Evolutionary conservation across 2,329 filamentous ascomycete species (phyloP).

Genomic region (Aureobasidium subglaciale): DNA sequence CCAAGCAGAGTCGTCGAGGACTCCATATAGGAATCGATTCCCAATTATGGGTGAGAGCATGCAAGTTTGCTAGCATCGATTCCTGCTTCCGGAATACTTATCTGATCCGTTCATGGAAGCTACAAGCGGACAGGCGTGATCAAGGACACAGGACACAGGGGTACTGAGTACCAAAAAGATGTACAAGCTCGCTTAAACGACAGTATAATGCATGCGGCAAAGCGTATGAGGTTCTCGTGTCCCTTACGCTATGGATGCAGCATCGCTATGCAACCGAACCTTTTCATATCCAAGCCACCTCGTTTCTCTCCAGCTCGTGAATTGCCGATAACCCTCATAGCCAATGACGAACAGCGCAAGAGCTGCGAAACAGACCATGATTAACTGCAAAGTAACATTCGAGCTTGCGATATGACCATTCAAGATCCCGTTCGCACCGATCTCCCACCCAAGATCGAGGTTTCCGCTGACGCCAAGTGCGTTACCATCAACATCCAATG

Average conservation of each 20-base stretch:
- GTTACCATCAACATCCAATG: slow-evolving; percentile 19
- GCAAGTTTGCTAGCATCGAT: too few species aligned
- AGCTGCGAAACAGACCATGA: background rate
- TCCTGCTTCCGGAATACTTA: too few species aligned
- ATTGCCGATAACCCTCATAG: background rate
- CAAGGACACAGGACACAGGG: too few species aligned
- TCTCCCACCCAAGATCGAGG: background rate
- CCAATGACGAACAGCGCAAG: background rate
- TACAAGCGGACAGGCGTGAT: background rate
- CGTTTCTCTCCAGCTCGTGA: background rate
- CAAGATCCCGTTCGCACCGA: background rate
- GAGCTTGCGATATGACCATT: background rate
- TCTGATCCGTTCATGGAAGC: too few species aligned
- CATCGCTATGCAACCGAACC: background rate
- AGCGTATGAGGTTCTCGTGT: too few species aligned
- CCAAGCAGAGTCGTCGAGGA: background rate
- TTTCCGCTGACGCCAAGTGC: slow-evolving; percentile 10
- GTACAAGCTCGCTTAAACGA: too few species aligned
- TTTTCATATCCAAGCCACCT: background rate
- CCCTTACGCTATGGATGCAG: too few species aligned
- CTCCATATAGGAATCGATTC: background rate
- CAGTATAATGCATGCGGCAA: too few species aligned
- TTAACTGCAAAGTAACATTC: background rate
- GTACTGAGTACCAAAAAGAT: too few species aligned
- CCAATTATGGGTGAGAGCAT: background rate